phyloP scores from a whole-genome alignment of 1,139 yeast genomes.

The Yamadazyma siamensis region DNA sequence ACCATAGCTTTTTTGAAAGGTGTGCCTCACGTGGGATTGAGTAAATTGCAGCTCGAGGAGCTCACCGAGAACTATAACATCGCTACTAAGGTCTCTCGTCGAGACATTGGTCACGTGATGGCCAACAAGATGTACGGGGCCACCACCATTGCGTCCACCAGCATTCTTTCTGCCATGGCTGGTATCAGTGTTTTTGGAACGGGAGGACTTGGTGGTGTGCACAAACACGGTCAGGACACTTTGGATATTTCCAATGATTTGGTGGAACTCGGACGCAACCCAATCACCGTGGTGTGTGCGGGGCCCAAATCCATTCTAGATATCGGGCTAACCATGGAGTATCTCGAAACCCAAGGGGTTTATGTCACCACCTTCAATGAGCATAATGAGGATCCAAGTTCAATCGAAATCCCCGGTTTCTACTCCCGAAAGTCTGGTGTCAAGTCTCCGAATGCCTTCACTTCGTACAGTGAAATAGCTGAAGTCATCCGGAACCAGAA shows the following conservation, averaged over 20 bases:
- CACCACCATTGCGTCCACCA: conserved; percentile 86
- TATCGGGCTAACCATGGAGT: conserved; percentile 78
- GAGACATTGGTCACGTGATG: conserved; percentile 78
- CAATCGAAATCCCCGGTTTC: conserved; percentile 70
- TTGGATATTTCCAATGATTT: conserved; percentile 87
- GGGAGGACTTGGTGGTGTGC: conserved; percentile 94
- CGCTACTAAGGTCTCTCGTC: conserved; percentile 66
- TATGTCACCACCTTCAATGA: conserved; percentile 52
- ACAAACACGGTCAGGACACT: conserved; percentile 68
- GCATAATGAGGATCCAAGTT: conserved; percentile 9
- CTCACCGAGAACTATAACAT: conserved; percentile 41
- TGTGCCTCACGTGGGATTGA: conserved; percentile 65
- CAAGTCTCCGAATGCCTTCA: conserved; percentile 63
- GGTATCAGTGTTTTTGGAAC: conserved; percentile 88
- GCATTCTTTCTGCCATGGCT: conserved; percentile 73
- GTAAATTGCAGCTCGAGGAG: conserved; percentile 39
- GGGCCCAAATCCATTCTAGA: conserved; percentile 90
- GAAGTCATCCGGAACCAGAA: conserved; percentile 50
- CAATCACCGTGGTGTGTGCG: conserved; percentile 84
- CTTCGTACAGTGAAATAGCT: conserved; percentile 57
- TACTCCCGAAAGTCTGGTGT: conserved; percentile 77
- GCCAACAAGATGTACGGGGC: conserved; percentile 69
- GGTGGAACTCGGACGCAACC: conserved; percentile 78
- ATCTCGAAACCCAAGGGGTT: conserved; percentile 83
- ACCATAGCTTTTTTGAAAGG: conserved; percentile 81